Conservation (phyloP, 805 yeast species). For the Priceomyces melissophilus region DNA sequence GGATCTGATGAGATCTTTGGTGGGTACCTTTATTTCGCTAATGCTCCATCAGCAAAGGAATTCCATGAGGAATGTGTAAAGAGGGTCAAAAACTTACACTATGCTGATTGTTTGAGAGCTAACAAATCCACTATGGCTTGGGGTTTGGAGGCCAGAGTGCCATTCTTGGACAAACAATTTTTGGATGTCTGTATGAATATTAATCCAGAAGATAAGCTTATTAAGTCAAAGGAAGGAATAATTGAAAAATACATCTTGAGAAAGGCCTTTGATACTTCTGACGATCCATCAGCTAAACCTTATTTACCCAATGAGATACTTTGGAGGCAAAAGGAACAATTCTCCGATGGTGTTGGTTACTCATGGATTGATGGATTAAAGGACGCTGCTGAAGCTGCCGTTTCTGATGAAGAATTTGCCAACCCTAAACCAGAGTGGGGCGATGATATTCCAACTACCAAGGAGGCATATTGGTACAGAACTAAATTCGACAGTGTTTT, state of each 20-base stretch:
- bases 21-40: slow-evolving; percentile 95
- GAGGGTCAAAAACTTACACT: slow-evolving; percentile 96
- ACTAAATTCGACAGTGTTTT: slow-evolving; percentile 90
- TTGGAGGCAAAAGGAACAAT: slow-evolving; percentile 99
- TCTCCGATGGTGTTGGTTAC: slow-evolving; percentile 99
- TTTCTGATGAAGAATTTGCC: slow-evolving; percentile 87
- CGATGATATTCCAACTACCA: slow-evolving; percentile 87
- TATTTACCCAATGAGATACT: slow-evolving; percentile 94
- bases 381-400: slow-evolving; percentile 85
- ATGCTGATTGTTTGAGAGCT: slow-evolving; percentile 96
- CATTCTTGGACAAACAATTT: slow-evolving; percentile 94
- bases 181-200: slow-evolving; percentile 91
- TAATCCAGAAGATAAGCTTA: slow-evolving; percentile 88
- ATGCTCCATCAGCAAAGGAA: slow-evolving; percentile 89
- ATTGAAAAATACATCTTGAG: slow-evolving; percentile 96
- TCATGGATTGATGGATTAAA: slow-evolving; percentile 98
- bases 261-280: slow-evolving; percentile 94
- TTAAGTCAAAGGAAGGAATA: slow-evolving; percentile 62
- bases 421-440: slow-evolving; percentile 97
- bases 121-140: slow-evolving; percentile 99
- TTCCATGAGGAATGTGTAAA: slow-evolving; percentile 95
- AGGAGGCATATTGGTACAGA: slow-evolving; percentile 99
- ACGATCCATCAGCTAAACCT: slow-evolving; percentile 72
- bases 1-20: slow-evolving; percentile 99
- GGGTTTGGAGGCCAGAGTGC: slow-evolving; percentile 99